phyloP scores from a whole-genome alignment of 2,329 filamentous ascomycete genomes.

The Teratosphaeria epicoccoides region DNA sequence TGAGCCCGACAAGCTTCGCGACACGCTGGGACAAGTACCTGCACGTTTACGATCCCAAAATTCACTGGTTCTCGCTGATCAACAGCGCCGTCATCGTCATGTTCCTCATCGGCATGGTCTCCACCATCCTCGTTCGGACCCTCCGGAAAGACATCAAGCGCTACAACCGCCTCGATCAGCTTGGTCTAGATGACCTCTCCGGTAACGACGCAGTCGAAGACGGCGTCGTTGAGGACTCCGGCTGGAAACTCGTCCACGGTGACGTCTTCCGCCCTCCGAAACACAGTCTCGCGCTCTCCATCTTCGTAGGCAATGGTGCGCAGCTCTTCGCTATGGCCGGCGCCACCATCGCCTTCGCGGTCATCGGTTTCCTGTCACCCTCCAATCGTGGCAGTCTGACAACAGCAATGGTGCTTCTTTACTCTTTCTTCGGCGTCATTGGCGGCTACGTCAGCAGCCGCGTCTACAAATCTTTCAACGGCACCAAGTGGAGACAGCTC shows the following conservation, averaged over 20 bases:
- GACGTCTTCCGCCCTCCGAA: constrained; percentile 89
- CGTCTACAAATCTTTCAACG: constrained; percentile 88
- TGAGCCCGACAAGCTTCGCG: constrained; percentile 79
- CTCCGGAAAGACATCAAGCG: constrained; percentile 90
- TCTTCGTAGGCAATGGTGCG: constrained; percentile 84
- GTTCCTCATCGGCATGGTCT: constrained; percentile 81
- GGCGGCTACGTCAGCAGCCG: constrained; percentile 83
- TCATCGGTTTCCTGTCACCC: constrained; percentile 88
- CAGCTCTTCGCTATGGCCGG: constrained; percentile 98
- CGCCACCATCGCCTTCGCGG: constrained; percentile 83
- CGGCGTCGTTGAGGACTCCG: constrained; percentile 91
- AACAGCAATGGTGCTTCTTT: constrained; percentile 85
- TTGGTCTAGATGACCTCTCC: constrained; percentile 79
- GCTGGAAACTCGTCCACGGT: constrained; percentile 96
- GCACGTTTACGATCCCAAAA: constrained; percentile 93
- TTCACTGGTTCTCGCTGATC: constrained; percentile 97
- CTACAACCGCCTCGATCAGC: constrained; percentile 88
- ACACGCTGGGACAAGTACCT: constrained; percentile 98
- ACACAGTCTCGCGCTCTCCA: constrained; percentile 70
- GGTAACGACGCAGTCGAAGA: constrained; percentile 71
- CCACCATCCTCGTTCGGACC: constrained; percentile 80
- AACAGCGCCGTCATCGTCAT: constrained; percentile 93
- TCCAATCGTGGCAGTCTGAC: constrained; percentile 90
- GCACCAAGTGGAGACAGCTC: constrained; percentile 89
- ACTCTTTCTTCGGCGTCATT: constrained; percentile 84